A percentile compares a stretch with the other conserved stretches of the same genome.
These are phyloP conservation scores for Phialophora verrucosa DNA, from an alignment of 2,329 filamentous ascomycete species.

Conservation along the genomic window DNA sequence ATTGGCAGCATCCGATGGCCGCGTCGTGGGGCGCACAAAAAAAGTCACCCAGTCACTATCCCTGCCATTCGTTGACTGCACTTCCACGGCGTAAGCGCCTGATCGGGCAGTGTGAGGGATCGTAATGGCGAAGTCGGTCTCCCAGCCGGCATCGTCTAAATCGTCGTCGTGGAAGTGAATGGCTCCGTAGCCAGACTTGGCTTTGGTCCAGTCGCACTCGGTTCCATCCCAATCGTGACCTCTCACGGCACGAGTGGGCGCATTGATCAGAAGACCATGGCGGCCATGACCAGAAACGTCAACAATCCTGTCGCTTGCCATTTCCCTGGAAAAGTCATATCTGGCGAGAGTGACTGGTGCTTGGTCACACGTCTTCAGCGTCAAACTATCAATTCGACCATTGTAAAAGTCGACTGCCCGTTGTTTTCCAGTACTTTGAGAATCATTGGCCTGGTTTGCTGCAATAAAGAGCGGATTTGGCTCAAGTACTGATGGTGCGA, in stretches of 20 bases:
- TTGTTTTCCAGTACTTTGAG: no score
- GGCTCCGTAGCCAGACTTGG: conserved; percentile 46
- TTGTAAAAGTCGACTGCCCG: conserved; percentile 20
- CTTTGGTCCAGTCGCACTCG: conserved; percentile 44
- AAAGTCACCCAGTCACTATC: conserved; percentile 44
- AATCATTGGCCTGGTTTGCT: no score
- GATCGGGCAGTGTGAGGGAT: conserved; percentile 38
- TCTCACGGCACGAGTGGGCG: conserved; percentile 45
- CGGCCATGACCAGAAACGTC: conserved; percentile 41
- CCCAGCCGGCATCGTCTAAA: conserved; percentile 47
- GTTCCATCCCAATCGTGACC: conserved; percentile 46
- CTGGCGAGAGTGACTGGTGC: background rate
- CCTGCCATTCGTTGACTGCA: conserved; percentile 29
- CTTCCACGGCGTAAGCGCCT: conserved; percentile 43
- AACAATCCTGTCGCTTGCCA: conserved; percentile 34
- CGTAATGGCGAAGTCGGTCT: conserved; percentile 43
- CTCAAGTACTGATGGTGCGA: no score
- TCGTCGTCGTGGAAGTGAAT: conserved; percentile 51
- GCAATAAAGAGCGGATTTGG: no score
- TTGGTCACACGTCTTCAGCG: background rate
- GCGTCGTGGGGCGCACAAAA: conserved; percentile 43
- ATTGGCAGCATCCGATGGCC: background rate
- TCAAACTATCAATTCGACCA: conserved; percentile 22
- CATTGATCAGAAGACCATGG: conserved; percentile 44
- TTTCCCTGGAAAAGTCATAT: conserved; percentile 28